phyloP scores from a whole-genome alignment of 306 rosid species.

The Trichosanthes cucumerina region DNA sequence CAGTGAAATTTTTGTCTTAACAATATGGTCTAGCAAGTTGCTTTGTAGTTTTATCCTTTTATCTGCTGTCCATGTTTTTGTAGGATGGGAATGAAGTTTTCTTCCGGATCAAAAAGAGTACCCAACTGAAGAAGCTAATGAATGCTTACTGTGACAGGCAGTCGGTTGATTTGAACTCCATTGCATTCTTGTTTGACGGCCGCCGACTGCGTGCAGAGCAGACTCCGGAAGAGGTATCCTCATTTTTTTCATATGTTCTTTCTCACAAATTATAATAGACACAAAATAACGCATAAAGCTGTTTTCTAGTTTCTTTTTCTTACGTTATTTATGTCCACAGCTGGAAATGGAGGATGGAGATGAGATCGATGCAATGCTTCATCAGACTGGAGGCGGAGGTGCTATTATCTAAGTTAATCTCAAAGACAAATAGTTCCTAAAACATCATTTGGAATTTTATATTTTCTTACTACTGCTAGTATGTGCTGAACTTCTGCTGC shows the following conservation, averaged over 20 bases:
- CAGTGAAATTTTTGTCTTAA: neutral
- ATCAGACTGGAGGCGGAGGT: constrained; percentile 62
- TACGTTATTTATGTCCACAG: constrained; percentile 24
- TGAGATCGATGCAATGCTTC: constrained; percentile 78
- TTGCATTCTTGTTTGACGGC: constrained; percentile 72
- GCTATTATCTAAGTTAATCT: constrained; percentile 11
- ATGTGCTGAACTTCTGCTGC: neutral
- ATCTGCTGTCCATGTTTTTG: constrained; percentile 4
- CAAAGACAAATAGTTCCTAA: constrained; percentile 13
- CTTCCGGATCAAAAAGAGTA: constrained; percentile 72
- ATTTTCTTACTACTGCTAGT: neutral
- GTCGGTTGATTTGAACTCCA: constrained; percentile 54
- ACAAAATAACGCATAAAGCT: neutral
- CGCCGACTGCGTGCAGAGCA: constrained; percentile 66
- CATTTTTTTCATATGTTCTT: neutral
- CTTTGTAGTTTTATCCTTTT: neutral
- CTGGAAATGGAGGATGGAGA: constrained; percentile 90
- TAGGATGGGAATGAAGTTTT: constrained; percentile 81
- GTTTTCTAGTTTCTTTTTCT: neutral
- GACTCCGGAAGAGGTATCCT: constrained; percentile 64
- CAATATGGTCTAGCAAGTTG: neutral
- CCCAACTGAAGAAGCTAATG: constrained; percentile 66
- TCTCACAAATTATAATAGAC: no score
- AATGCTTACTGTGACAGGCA: constrained; percentile 69
- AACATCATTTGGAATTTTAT: constrained; percentile 8